Base-by-base conservation (phyloP, 352 stramenopile genomes). In the Phytopythium delawarense region DNA sequence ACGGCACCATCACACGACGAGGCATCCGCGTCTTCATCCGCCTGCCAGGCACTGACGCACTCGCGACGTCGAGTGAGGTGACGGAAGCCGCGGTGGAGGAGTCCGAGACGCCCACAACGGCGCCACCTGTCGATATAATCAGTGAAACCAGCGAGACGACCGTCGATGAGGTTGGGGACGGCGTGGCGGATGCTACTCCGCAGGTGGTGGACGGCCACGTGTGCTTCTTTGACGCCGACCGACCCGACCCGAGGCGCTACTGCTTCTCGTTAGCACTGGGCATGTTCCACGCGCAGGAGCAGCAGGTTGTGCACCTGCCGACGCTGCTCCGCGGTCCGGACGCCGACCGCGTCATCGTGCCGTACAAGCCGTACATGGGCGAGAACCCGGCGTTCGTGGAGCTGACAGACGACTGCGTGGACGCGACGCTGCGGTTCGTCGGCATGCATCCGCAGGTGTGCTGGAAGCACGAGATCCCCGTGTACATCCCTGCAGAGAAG, bases 191-290 rank as follows among this genome's bases (percentile, higher is more conserved):
- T 7, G 40, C 13, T 53, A 68, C 16, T 23, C 71, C 80, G 8
- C 83, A 89, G 32, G 70, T 88, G 34, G 60, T 71, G 11, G 84
- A 92, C 42, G 84, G 84, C 20, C 59, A 78, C 55, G 62, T 91
- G 34, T 92, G 84, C 62, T 88, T 92, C 35, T 90, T 73, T 59
- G 84, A 92, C 62, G 66, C 67, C 4, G 74, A 88, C 25, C 69
- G 81, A 37, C 59, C 63, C n/a, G 68, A 81, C 20, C 75, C 81
- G n/a, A 85, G 72, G 54, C 70, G 69, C 56, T 91, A 89, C 58
- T 92, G 83, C 62, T 92, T 91, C 51, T 63, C 68, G 15, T 46
- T 92, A 3, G 75, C 81, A 5, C 61, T 89, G 45, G 81, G 79
- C 1, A 72, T 87, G 46, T 89, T 79, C 51, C 72, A 89, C 44